Conservation (phyloP, 2,329 filamentous ascomycete genomes). For the Anthostomella pinea region DNA sequence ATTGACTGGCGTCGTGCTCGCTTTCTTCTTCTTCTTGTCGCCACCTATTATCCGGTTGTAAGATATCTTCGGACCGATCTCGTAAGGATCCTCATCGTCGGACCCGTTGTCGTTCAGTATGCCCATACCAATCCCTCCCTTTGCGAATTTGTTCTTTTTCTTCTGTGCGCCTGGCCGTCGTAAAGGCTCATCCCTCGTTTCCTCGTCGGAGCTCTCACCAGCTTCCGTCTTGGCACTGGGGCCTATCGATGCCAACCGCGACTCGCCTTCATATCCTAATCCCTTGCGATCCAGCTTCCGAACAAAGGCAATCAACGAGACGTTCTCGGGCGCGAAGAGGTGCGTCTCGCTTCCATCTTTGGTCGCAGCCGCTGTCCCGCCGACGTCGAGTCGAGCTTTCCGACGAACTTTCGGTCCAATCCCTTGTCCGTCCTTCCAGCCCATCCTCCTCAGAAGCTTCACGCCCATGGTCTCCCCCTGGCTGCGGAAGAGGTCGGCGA, state of each 20-base stretch:
- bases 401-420: slow-evolving; percentile 83
- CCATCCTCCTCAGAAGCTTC: slow-evolving; percentile 85
- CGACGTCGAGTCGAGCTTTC: slow-evolving; percentile 63
- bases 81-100: slow-evolving; percentile 92
- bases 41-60: slow-evolving; percentile 81
- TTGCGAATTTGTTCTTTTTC: slow-evolving; percentile 51
- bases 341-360: slow-evolving; percentile 51
- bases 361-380: slow-evolving; percentile 33
- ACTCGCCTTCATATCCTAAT: slow-evolving; percentile 63
- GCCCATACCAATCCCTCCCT: slow-evolving; percentile 79
- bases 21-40: slow-evolving; percentile 63
- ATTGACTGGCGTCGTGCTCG: slow-evolving; percentile 53
- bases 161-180: slow-evolving; percentile 32
- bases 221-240: slow-evolving; percentile 24
- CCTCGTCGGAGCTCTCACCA: slow-evolving; percentile 39
- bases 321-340: slow-evolving; percentile 83
- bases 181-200: slow-evolving; percentile 41
- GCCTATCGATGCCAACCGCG: slow-evolving; percentile 43
- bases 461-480: slow-evolving; percentile 83
- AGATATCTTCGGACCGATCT: slow-evolving; percentile 84
- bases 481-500: slow-evolving; percentile 70
- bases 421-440: slow-evolving; percentile 92
- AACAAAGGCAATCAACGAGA: slow-evolving; percentile 62
- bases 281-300: slow-evolving; percentile 69
- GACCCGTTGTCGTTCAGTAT: slow-evolving; percentile 90